Evolutionary conservation across 164 flowering plant species (phyloP), one percentile per base, ranked within the genome.

Genomic region (Umbilicus rupestris): DNA sequence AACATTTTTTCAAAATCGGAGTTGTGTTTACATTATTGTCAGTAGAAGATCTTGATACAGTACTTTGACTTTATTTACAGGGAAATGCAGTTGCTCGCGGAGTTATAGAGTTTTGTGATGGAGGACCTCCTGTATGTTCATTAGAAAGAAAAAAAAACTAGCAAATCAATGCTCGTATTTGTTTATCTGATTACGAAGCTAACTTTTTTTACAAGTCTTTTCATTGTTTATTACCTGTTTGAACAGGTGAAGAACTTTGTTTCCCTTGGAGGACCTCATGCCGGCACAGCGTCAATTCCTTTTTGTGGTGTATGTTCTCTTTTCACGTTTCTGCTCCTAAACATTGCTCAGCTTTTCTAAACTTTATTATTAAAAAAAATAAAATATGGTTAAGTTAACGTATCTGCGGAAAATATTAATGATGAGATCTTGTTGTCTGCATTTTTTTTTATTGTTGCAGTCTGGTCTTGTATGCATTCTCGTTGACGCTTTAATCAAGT

Each of bases 221-320:
- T 62, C 33, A 19, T 57, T 39, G 6, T 35, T 24, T 52, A 24
- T 55, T 5, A 11, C 16, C 59, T 26, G 30, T 24, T 67, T 42
- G 52, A 70, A 78, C 84, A 91, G 98, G 92, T 94, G 10, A 85
- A 79, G 66, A 94, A 89, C 75, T 87, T 82, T 30, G 70, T 94
- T 45, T 94, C 97, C 26, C 72, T 94, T 17, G 97, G 77, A 46
- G 99, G 97, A 35, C 97, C 97, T 72, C 99, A 94, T 82, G 99
- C 99, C 77, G 99, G 99, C 22, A 88, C 83, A 30, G 99, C 99
- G 68, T 86, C 97, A 50, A 88, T 94, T 39, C 99, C 99, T 68
- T 82, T 85, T 39, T 94, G 99, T 78, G 97, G 95, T 50, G 99
- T 94, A 81, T 80, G 97, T 82, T 20, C 63, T 46, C 29, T 42